phyloP scores from a whole-genome alignment of 768 basidiomycete species.

The Agrocybe praecox region DNA sequence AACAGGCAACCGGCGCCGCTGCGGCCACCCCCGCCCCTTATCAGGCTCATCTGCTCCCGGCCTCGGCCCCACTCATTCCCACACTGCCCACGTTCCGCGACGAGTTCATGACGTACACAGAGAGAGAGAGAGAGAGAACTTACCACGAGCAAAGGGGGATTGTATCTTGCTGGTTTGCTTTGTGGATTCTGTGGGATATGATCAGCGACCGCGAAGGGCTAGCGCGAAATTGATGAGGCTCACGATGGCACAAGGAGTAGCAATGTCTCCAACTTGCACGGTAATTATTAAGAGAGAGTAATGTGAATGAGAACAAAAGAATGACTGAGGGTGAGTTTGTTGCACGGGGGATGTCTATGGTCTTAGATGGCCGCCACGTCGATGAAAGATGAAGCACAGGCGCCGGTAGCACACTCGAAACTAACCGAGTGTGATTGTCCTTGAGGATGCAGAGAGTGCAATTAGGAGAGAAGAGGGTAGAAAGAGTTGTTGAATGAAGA shows the following conservation, averaged over 20 bases:
- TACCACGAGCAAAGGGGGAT: slow-evolving; percentile 13
- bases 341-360: slow-evolving; percentile 32
- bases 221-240: slow-evolving; percentile 4
- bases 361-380: slow-evolving; percentile 38
- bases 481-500: slow-evolving; percentile 47
- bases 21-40: slow-evolving; percentile 22
- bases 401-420: slow-evolving; percentile 47
- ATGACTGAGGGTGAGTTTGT: slow-evolving; percentile 54
- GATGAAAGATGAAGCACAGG: slow-evolving; percentile 32
- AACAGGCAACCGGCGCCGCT: slow-evolving; percentile 27
- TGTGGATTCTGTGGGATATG: slow-evolving; percentile 1
- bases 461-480: slow-evolving; percentile 30
- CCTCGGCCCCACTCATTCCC: slow-evolving; percentile 27
- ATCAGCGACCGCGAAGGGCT: slow-evolving; percentile 4
- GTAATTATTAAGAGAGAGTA: slow-evolving; percentile 29
- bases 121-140: slow-evolving; percentile 12
- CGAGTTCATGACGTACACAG: slow-evolving; percentile 36
- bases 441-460: slow-evolving; percentile 28
- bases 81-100: slow-evolving; percentile 36
- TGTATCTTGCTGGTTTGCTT: slow-evolving; percentile 1
- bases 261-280: slow-evolving; percentile 17
- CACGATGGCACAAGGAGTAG: slow-evolving; percentile 20
- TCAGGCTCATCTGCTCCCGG: slow-evolving; percentile 25
- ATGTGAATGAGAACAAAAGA: slow-evolving; percentile 41
- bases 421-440: slow-evolving; percentile 49